Evolutionary conservation across 768 basidiomycete genomes (phyloP).

Genomic region (Pleurotus tuoliensis): DNA sequence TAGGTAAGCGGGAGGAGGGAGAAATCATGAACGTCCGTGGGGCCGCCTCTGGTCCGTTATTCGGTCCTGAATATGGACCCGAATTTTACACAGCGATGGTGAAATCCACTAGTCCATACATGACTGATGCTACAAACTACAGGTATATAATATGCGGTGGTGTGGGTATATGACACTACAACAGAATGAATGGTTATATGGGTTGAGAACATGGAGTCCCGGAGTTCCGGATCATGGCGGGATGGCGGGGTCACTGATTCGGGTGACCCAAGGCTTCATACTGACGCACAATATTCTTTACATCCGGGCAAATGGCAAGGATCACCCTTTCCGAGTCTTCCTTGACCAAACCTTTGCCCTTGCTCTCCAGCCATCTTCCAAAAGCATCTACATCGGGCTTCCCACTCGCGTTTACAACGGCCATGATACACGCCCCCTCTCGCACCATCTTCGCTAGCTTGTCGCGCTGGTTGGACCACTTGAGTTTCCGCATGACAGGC

Average conservation of each 20-base stretch:
- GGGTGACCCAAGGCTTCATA: slow-evolving; percentile 42
- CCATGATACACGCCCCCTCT: slow-evolving; percentile 29
- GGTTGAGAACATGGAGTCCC: too few species aligned
- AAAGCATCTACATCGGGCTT: slow-evolving; percentile 31
- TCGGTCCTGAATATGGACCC: too few species aligned
- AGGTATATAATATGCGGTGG: too few species aligned
- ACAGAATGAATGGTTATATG: too few species aligned
- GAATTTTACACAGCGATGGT: too few species aligned
- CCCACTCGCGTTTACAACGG: slow-evolving; percentile 9
- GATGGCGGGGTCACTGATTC: not conserved
- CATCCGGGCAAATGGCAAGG: slow-evolving; percentile 64
- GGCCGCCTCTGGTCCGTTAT: too few species aligned
- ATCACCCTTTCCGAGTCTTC: slow-evolving; percentile 60
- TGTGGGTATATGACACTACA: too few species aligned
- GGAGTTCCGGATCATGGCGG: too few species aligned
- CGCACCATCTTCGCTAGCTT: slow-evolving; percentile 55
- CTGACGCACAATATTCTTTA: slow-evolving; percentile 53
- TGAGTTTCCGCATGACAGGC: slow-evolving; percentile 61
- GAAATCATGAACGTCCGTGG: too few species aligned
- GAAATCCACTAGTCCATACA: too few species aligned
- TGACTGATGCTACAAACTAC: too few species aligned
- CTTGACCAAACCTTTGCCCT: slow-evolving; percentile 43
- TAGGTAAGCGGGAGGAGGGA: too few species aligned
- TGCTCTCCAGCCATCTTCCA: slow-evolving; percentile 54
- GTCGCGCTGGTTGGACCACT: slow-evolving; percentile 69